These are phyloP conservation scores for Cadophora malorum DNA, from an alignment of 2,329 filamentous ascomycete genomes.

Conservation along the genomic window DNA sequence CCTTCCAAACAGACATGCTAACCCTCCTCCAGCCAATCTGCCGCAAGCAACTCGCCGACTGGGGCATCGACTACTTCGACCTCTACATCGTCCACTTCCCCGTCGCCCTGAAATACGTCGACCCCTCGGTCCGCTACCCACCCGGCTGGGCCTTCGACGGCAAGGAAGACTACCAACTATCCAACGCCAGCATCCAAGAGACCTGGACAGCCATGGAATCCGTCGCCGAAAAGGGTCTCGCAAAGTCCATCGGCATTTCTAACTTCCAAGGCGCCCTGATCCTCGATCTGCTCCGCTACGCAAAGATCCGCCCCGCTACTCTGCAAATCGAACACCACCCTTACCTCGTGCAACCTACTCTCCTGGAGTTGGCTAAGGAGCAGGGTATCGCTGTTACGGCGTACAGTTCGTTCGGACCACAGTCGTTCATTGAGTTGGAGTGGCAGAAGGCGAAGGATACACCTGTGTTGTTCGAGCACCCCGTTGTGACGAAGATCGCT, in stretches of 20 bases:
- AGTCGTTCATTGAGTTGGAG: slow-evolving; percentile 79
- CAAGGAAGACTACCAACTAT: slow-evolving; percentile 63
- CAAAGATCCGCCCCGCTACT: slow-evolving; percentile 74
- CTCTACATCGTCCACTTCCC: slow-evolving; percentile 92
- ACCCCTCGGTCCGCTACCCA: slow-evolving; percentile 79
- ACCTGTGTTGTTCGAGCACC: slow-evolving; percentile 74
- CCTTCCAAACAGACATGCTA: neutral
- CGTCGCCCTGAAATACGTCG: slow-evolving; percentile 83
- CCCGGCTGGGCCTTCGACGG: slow-evolving; percentile 77
- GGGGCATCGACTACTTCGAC: slow-evolving; percentile 88
- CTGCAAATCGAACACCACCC: slow-evolving; percentile 93
- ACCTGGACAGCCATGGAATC: slow-evolving; percentile 84
- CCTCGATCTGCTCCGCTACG: slow-evolving; percentile 81
- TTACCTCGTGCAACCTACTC: slow-evolving; percentile 77
- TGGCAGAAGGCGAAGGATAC: slow-evolving; percentile 71
- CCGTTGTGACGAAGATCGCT: slow-evolving; percentile 68
- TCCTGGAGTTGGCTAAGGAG: slow-evolving; percentile 72
- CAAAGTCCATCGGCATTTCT: slow-evolving; percentile 77
- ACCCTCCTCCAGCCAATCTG: slow-evolving; percentile 61
- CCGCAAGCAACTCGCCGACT: slow-evolving; percentile 80
- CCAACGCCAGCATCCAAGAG: slow-evolving; percentile 77
- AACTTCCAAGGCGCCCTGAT: slow-evolving; percentile 83
- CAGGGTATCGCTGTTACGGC: slow-evolving; percentile 79
- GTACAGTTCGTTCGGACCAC: slow-evolving; percentile 84
- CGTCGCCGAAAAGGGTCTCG: slow-evolving; percentile 71